phyloP scores from a whole-genome alignment of 306 rosid species.

The Dryas alaskensis region DNA sequence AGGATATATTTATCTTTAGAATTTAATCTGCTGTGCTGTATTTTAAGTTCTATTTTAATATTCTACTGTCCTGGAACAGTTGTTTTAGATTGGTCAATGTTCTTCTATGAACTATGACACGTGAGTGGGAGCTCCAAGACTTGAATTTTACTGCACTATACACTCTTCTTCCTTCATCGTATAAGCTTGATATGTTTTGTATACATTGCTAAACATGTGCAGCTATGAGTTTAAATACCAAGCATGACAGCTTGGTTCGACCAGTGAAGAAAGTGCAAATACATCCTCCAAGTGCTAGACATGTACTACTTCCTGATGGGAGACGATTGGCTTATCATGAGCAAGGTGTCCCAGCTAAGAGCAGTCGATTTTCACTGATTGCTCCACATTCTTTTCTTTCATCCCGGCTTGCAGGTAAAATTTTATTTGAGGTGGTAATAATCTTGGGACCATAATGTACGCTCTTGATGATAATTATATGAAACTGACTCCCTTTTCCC shows the following conservation, averaged over 20 bases:
- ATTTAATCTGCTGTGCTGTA: no score
- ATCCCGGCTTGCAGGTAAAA: conserved; percentile 80
- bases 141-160: neutral
- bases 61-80: neutral
- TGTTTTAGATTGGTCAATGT: neutral
- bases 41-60: neutral
- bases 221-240: conserved; percentile 58
- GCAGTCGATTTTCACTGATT: conserved; percentile 72
- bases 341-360: conserved; percentile 65
- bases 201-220: conserved; percentile 36
- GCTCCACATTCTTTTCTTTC: conserved; percentile 91
- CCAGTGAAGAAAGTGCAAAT: conserved; percentile 47
- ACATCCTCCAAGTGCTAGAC: conserved; percentile 84
- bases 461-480: neutral
- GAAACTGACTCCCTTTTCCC: neutral
- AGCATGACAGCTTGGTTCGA: conserved; percentile 35
- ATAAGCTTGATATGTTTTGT: neutral
- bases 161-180: neutral
- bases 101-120: neutral
- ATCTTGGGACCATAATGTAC: neutral
- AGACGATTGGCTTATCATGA: conserved; percentile 77
- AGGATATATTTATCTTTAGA: neutral
- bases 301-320: conserved; percentile 83
- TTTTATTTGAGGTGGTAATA: conserved; percentile 1
- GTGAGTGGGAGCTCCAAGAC: neutral